Evolutionary conservation across 495 filamentous ascomycete species (phyloP).

Genomic region (Hypoxylon cercidicola): DNA sequence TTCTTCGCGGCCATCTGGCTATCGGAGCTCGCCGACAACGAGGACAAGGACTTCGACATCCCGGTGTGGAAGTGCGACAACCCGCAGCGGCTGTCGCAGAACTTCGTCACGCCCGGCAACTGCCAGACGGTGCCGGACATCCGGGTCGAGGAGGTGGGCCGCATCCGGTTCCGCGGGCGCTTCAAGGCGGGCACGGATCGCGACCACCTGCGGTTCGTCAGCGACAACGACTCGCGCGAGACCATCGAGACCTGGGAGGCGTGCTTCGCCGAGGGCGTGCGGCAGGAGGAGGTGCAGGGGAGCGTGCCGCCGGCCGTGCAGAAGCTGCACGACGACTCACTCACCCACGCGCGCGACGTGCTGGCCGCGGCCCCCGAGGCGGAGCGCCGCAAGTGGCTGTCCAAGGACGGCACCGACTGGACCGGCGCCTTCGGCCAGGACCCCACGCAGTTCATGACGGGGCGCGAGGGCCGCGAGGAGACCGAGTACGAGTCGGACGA

Average conservation of each 20-base stretch:
- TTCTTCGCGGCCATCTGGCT: constrained; percentile 88
- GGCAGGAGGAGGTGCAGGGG: constrained; percentile 69
- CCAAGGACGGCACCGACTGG: constrained; percentile 86
- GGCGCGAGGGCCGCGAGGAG: constrained; percentile 56
- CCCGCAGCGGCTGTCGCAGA: constrained; percentile 80
- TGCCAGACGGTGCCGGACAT: constrained; percentile 73
- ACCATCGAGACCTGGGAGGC: constrained; percentile 96
- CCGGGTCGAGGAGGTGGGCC: constrained; percentile 75
- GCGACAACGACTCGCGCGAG: constrained; percentile 88
- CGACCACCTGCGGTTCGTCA: constrained; percentile 82
- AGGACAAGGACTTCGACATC: constrained; percentile 77
- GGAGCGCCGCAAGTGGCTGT: constrained; percentile 81
- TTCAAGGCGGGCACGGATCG: constrained; percentile 94
- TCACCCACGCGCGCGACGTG: constrained; percentile 81
- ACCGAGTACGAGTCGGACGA: constrained; percentile 55
- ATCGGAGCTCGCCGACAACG: constrained; percentile 81
- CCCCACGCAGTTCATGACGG: constrained; percentile 56
- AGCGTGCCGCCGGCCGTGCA: constrained; percentile 74
- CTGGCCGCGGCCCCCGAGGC: constrained; percentile 73
- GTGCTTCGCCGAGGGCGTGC: constrained; percentile 84
- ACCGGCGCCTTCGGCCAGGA: constrained; percentile 82
- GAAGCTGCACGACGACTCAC: constrained; percentile 79
- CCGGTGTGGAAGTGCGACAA: constrained; percentile 87
- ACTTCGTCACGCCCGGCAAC: constrained; percentile 85
- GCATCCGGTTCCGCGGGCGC: constrained; percentile 76